Base-by-base conservation (phyloP, 73 alveolate species). In the Paramecium bursaria region DNA sequence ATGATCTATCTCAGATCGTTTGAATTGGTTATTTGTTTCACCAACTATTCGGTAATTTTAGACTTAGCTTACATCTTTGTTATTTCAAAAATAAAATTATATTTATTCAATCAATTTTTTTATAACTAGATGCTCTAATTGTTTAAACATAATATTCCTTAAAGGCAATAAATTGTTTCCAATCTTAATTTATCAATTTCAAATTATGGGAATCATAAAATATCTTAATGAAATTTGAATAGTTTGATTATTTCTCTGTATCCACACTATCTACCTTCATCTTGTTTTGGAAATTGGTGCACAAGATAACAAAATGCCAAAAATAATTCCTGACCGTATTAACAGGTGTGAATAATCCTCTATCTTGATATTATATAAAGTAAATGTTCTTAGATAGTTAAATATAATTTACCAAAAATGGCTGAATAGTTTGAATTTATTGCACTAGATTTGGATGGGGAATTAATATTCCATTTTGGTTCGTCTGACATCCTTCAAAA, bases 271-370 rank as follows among this genome's bases (percentile, higher is more conserved):
- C 82, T n/a, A 79, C 85, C n/a, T 57, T 14, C 19, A 54, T 22
- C 30, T 54, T 35, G 25, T 79, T 79, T 23, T 48, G 39, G 26
- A 79, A 25, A 23, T 79, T 79, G 22, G 85, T 53, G 17, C 51
- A 42, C 26, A 79, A 15, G 1, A 79, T 27, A 30, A 79, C 3
- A 15, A 79, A 79, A 35, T 79, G 88, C 88, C 80, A 79, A 14
- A 79, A 35, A 2, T 74, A 73, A 46, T 79, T 50, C 13, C 82
- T 79, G 15, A 82, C 44, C 1, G 88, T 79, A 79, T 79, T 79
- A 3, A 79, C 54, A 4, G 89, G 89, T 27, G 85, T 53, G 42
- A 52, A 79, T 4, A 42, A 17, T 21, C 85, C 51, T 35, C 30
- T 54, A 17, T 79, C 89, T 4, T 50, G 23, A 46, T 79, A 79